Evolutionary conservation across 2,329 filamentous ascomycete species (phyloP), one percentile per base, ranked within the genome.

Genomic region (Colletotrichum navitas): DNA sequence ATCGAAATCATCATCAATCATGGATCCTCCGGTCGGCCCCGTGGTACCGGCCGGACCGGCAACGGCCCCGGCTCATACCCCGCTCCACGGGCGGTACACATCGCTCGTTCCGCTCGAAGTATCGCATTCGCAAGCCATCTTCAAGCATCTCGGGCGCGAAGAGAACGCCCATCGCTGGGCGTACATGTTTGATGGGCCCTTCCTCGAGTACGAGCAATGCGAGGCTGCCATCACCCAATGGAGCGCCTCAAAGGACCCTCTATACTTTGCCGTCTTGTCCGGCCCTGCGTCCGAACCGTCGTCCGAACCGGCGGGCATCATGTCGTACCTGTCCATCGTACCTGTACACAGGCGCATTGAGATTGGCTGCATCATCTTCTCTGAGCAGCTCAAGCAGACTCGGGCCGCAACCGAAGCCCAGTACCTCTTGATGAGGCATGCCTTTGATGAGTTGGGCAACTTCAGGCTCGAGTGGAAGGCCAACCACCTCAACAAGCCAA

Each of bases 391-490:
- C 21, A 86, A 89, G 76, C 83, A 85, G 18, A 90, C 88, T 0
- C 82, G 83, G 0, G 84, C 82, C 8, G 86, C 88, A 0, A 92
- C 89, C 0, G 90, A 92, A 76, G 83, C 85, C 0, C 83, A 88
- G 72, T 90, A 87, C 71, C 79, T 92, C 1, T 77, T 91, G n/a
- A 82, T 88, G 54, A 80, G 81, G 47, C 81, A 88, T 66, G 84
- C 84, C 0, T 88, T 92, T 74, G 85, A 87, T 4, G 81, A 83
- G 2, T 76, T 91, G 29, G 83, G 85, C 0, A 90, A 88, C 76
- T 78, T 85, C 4, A 81, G 90, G 10, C 84, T 90, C 5, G 89
- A 91, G 77, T 92, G 90, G 90, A 92, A 92, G 75, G 89, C 88
- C 64, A 85, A 92, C 76, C 74, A 82, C 21, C 79, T 89, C 14